Evolutionary conservation across 306 rosid genomes (phyloP), one percentile per base, ranked within the genome.

Genomic region (Prunus padus): DNA sequence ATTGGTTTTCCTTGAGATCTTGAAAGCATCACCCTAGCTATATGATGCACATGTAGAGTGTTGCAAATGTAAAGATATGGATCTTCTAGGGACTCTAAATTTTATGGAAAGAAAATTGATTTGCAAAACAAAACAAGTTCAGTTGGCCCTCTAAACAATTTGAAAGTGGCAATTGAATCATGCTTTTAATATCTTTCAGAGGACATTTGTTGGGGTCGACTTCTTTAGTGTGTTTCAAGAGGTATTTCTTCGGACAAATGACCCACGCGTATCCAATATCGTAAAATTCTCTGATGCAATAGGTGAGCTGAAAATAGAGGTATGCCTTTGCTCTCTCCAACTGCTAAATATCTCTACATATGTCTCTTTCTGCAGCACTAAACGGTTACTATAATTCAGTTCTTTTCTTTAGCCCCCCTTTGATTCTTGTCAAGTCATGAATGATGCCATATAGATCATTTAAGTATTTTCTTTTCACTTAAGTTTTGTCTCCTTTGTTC

Each of bases 301-400:
- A 20, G 98, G 98, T 77, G 97, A 94, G 86, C 97, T 94, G n/a
- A 94, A 91, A 88, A 97, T 91, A 60, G 98, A 94, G 96, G 98
- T 91, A 85, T 79, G 88, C 42, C 62, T 46, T 69, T 57, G 54
- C 25, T 56, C 10, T 20, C 10, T 23, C 33, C 25, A 22, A 47
- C 65, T 46, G 13, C 46, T 11, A 30, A 30, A 30, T 60, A 23
- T 69, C 42, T 64, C 52, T 23, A 31, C 49, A 50, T 8, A 20
- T 55, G 19, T 19, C 61, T 72, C 13, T 56, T 37, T 51, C 42
- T 14, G 62, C 12, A 25, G 3, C 16, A 4, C 42, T 12, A 51
- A 70, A 76, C 19, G 5, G n/a, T 28, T 25, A 4, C 3, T 37
- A 37, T 37, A 19, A 15, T 30, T 62, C 45, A 6, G 30, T 55